phyloP scores from a whole-genome alignment of 1,139 yeast species.

The Taphrina betulina region DNA sequence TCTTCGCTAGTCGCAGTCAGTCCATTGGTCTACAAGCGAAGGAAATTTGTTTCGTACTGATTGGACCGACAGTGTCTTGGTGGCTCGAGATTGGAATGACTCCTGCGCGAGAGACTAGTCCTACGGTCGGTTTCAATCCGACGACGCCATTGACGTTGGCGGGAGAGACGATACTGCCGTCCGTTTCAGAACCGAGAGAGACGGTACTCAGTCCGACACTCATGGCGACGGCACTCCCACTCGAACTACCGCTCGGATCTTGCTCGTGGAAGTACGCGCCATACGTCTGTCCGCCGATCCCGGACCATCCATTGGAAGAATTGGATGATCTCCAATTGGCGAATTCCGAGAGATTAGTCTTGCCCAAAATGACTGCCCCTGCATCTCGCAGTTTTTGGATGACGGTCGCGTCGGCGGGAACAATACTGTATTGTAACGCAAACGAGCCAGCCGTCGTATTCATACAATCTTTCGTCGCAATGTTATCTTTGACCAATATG shows the following conservation, averaged over 20 bases:
- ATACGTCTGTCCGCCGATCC: neutral
- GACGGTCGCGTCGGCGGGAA: slow-evolving; percentile 8
- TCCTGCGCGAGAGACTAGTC: slow-evolving; percentile 78
- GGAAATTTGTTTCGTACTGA: neutral
- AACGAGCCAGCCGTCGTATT: slow-evolving; percentile 22
- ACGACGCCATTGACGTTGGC: slow-evolving; percentile 90
- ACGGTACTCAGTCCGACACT: slow-evolving; percentile 86
- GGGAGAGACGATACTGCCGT: slow-evolving; percentile 98
- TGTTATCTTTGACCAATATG: slow-evolving; percentile 10
- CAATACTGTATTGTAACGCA: slow-evolving; percentile 4
- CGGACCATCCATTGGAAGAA: slow-evolving; percentile 9
- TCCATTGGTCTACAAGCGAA: too few relatives aligned
- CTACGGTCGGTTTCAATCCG: slow-evolving; percentile 90
- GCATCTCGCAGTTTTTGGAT: slow-evolving; percentile 4
- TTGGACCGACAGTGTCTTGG: slow-evolving; percentile 52
- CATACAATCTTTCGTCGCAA: slow-evolving; percentile 17
- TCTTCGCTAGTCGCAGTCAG: slow-evolving; percentile 10
- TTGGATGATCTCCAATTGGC: neutral
- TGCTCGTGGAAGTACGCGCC: neutral
- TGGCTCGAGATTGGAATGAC: slow-evolving; percentile 98
- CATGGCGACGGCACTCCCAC: slow-evolving; percentile 92
- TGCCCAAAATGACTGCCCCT: slow-evolving; percentile 22
- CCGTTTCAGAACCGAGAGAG: slow-evolving; percentile 92
- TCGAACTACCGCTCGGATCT: slow-evolving; percentile 80
- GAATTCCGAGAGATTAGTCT: slow-evolving; percentile 4